Evolutionary conservation across 2,329 filamentous ascomycete species (phyloP).

Genomic region (Hypocreales sp.): DNA sequence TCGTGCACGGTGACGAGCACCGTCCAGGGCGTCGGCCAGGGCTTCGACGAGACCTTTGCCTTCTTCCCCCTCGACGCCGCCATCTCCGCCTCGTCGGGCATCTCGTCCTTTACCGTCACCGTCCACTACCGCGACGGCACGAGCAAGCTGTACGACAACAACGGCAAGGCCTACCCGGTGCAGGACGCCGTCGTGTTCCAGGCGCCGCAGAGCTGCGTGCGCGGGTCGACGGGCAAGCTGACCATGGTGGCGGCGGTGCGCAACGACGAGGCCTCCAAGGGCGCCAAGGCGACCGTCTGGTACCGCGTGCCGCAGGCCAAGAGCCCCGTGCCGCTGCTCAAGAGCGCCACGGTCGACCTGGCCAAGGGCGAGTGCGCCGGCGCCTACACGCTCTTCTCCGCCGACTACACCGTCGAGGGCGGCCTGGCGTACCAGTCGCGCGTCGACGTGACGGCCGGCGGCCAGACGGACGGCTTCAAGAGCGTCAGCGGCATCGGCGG

Average conservation of each 20-base stretch:
- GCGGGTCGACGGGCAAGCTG: constrained; percentile 23
- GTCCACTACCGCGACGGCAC: constrained; percentile 32
- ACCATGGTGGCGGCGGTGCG: constrained; percentile 31
- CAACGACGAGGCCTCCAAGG: constrained; percentile 26
- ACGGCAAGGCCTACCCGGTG: constrained; percentile 37
- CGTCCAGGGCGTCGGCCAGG: constrained; percentile 30
- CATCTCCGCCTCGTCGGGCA: constrained; percentile 40
- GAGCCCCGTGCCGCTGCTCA: constrained; percentile 26
- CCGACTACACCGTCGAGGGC: constrained; percentile 26
- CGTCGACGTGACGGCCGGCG: constrained; percentile 27
- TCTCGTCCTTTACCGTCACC: constrained; percentile 44
- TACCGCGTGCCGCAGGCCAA: constrained; percentile 25
- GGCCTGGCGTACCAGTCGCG: constrained; percentile 26
- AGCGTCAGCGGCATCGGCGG: constrained; percentile 25
- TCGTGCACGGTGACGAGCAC: constrained; percentile 29
- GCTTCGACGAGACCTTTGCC: constrained; percentile 45
- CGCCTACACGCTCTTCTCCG: constrained; percentile 31
- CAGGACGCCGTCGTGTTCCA: constrained; percentile 40
- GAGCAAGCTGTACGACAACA: constrained; percentile 35
- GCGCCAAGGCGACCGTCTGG: constrained; percentile 24
- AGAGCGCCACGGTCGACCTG: constrained; percentile 21
- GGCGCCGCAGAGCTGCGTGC: constrained; percentile 39
- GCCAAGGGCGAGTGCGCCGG: constrained; percentile 27
- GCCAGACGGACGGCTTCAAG: constrained; percentile 31
- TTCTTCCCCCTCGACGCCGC: constrained; percentile 33